These are phyloP conservation scores for Claviceps sp. DNA, from an alignment of 2,329 filamentous ascomycete species.

Conservation along the genomic window DNA sequence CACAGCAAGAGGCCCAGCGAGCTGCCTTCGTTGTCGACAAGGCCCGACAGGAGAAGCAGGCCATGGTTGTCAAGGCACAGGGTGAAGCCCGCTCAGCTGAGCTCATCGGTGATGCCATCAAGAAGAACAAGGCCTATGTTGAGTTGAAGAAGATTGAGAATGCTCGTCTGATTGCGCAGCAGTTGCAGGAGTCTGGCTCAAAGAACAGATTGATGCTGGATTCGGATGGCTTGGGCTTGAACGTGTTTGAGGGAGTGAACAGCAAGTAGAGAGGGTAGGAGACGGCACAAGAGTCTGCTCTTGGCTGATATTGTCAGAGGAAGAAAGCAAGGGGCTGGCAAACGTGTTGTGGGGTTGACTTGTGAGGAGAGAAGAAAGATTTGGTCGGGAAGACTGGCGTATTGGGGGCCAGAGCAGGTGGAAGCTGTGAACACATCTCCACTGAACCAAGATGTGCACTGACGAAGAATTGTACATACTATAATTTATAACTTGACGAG, in stretches of 20 bases:
- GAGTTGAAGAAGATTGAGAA: conserved; percentile 98
- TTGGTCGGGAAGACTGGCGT: background rate
- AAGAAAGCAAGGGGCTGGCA: background rate
- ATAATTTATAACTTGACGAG: background rate
- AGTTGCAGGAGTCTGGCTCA: conserved; percentile 73
- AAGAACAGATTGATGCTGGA: conserved; percentile 93
- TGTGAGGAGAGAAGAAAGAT: background rate
- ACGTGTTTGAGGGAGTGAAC: conserved; percentile 51
- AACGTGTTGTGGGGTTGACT: too few relatives aligned
- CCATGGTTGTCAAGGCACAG: conserved; percentile 94
- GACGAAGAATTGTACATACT: conserved; percentile 3
- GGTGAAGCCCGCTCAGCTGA: conserved; percentile 97
- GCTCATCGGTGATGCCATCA: conserved; percentile 97
- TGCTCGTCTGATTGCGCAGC: conserved; percentile 72
- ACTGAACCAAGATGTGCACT: conserved; percentile 2
- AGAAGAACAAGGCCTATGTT: conserved; percentile 95
- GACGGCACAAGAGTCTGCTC: background rate
- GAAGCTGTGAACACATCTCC: background rate
- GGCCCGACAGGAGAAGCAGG: conserved; percentile 97
- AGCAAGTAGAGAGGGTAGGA: conserved; percentile 24
- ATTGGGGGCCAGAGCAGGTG: background rate
- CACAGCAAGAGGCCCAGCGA: conserved; percentile 87
- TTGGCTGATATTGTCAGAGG: background rate
- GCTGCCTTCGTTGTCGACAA: conserved; percentile 98
- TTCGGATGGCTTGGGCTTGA: conserved; percentile 77